These are phyloP conservation scores for Cutaneotrichosporon arboriforme DNA, from an alignment of 1,284 basidiomycete genomes.

Conservation along the genomic window DNA sequence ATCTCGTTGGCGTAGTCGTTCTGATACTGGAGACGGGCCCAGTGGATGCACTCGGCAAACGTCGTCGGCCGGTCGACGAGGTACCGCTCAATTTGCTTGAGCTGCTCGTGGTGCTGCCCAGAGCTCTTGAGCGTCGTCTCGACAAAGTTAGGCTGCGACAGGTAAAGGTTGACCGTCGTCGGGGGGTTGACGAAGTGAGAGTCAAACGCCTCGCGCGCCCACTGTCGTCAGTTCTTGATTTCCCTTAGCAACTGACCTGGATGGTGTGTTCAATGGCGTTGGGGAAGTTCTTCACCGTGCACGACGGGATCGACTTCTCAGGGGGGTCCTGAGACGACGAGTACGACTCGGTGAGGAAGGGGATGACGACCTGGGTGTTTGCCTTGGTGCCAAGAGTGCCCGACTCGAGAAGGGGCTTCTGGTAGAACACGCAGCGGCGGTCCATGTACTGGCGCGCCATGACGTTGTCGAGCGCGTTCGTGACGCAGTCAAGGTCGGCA, in stretches of 20 bases:
- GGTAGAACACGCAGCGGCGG: conserved; percentile 93
- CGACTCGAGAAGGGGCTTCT: conserved; percentile 94
- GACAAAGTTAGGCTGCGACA: conserved; percentile 93
- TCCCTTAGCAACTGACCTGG: conserved; percentile 56
- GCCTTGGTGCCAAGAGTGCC: conserved; percentile 98
- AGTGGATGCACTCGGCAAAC: conserved; percentile 95
- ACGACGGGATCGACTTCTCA: conserved; percentile 95
- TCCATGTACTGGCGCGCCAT: conserved; percentile 98
- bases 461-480: conserved; percentile 99
- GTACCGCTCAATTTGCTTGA: conserved; percentile 84
- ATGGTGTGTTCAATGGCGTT: conserved; percentile 99
- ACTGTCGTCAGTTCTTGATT: conserved; percentile 53
- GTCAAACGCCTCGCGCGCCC: conserved; percentile 92
- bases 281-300: conserved; percentile 99
- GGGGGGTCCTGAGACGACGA: conserved; percentile 98
- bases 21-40: conserved; percentile 96
- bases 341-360: conserved; percentile 94
- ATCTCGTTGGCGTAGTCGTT: conserved; percentile 92
- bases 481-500: conserved; percentile 81
- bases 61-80: conserved; percentile 89
- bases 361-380: conserved; percentile 94
- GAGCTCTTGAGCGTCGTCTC: conserved; percentile 85
- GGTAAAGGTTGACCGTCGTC: conserved; percentile 91
- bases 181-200: conserved; percentile 89
- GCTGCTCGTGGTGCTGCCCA: conserved; percentile 82